phyloP scores from a whole-genome alignment of 148 eudicot species.

The Beta vulgaris region DNA sequence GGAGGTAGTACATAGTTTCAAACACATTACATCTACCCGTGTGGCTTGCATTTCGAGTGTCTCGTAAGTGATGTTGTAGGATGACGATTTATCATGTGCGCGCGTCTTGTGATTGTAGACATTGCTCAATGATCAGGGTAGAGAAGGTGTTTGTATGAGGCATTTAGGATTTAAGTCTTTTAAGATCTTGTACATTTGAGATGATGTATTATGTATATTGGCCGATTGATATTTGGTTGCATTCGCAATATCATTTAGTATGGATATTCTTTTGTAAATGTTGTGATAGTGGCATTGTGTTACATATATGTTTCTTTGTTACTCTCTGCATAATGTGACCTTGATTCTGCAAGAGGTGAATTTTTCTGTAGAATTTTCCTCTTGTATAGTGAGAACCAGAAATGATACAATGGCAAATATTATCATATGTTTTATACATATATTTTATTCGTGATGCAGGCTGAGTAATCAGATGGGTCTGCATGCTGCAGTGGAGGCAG shows the following conservation, averaged over 20 bases:
- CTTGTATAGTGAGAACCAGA: not conserved
- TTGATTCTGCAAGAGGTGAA: not conserved
- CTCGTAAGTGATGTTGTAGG: not conserved
- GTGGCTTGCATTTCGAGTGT: not conserved
- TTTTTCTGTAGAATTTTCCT: not conserved
- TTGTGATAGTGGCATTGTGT: not conserved
- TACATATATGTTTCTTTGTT: not conserved
- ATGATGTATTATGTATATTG: not conserved
- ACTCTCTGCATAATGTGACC: not conserved
- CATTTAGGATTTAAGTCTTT: not conserved
- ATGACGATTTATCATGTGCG: not conserved
- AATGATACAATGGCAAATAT: not conserved
- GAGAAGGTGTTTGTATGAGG: not conserved
- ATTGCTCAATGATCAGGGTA: not conserved
- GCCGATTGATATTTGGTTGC: not conserved
- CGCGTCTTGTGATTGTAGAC: not conserved
- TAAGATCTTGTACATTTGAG: not conserved
- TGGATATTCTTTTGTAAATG: not conserved
- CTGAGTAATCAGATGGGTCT: slow-evolving; percentile 61
- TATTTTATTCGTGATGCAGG: slow-evolving; percentile 31
- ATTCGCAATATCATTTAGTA: not conserved
- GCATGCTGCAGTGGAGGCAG: slow-evolving; percentile 76
- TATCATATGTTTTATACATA: not conserved
- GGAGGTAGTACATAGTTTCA: too few relatives aligned
- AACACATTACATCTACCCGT: not conserved